These are phyloP conservation scores for Solanum habrochaites DNA, from an alignment of 257 asterid genomes.

Conservation along the genomic window DNA sequence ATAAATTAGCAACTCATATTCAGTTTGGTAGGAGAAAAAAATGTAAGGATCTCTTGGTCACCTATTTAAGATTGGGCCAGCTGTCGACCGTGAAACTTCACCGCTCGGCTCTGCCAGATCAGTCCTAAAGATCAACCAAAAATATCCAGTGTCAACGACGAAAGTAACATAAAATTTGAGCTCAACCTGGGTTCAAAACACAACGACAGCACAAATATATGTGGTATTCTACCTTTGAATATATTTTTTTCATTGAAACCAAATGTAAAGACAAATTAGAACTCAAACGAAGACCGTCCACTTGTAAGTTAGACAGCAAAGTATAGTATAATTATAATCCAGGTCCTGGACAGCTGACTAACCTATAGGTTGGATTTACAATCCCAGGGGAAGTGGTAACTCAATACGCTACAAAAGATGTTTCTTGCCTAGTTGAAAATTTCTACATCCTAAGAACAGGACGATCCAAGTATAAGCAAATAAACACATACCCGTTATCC, in stretches of 20 bases:
- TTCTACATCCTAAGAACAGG: neutral
- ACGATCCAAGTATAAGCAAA: neutral
- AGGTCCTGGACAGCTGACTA: neutral
- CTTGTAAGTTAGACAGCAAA: neutral
- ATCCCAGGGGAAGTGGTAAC: neutral
- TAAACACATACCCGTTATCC: slow-evolving; percentile 66
- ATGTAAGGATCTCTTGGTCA: slow-evolving; percentile 9
- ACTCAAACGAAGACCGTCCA: neutral
- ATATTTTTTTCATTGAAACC: neutral
- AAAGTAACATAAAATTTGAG: neutral
- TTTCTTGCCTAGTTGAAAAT: neutral
- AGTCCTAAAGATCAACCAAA: slow-evolving; percentile 33
- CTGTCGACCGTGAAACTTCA: slow-evolving; percentile 54
- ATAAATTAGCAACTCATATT: neutral
- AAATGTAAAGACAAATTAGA: neutral
- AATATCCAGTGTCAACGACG: neutral
- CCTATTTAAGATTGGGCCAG: slow-evolving; percentile 61
- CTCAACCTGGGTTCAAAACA: neutral
- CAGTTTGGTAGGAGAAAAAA: neutral
- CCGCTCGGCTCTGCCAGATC: slow-evolving; percentile 95
- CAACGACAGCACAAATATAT: neutral
- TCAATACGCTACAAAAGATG: neutral
- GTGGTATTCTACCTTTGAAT: neutral
- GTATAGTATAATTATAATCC: neutral
- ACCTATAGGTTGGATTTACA: neutral